Evolutionary conservation across 345 rosid species (phyloP), one percentile per base, ranked within the genome.

Genomic region (Litchi chinensis): DNA sequence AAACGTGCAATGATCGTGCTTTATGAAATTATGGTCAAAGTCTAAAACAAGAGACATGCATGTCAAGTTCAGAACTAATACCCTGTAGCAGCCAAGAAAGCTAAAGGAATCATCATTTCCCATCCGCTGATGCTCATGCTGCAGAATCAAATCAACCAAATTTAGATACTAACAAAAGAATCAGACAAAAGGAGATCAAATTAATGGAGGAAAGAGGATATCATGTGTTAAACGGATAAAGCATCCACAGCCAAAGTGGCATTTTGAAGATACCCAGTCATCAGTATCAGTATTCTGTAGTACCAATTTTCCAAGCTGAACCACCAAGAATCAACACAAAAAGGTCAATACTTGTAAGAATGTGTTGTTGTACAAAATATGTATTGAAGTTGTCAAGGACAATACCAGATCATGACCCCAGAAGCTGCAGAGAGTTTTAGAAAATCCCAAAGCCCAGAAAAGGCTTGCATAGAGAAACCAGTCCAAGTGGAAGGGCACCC

Each of bases 391-490:
- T 32, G 4, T 8, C 5, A 57, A n/a, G 24, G 63, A 41, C 0
- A 41, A 19, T 54, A 90, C 97, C 94, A 92, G 26, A 92, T 87
- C 97, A 92, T 92, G 81, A 92, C 87, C 0, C 97, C 97, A 10
- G 97, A 86, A 64, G 97, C 91, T 59, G 85, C 88, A 8, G 94
- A 92, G 9, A 90, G 87, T 68, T 89, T 86, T 3, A 87, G 60
- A 37, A 89, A 92, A 0, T 88, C 93, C 92, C 90, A 85, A 10
- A 92, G 85, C 0, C 88, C 92, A 18, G 81, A 77, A 68, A 89
- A 86, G 32, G 94, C 94, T 81, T 92, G 77, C 15, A 68, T 8
- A 1, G 94, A 90, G 63, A 83, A 88, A 43, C 97, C 93, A 8
- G 79, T 81, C 94, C 97, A 92, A 15, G 97, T 86, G 32, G 80